phyloP scores from a whole-genome alignment of 78 protist species.

The Diacronema lutheri region DNA sequence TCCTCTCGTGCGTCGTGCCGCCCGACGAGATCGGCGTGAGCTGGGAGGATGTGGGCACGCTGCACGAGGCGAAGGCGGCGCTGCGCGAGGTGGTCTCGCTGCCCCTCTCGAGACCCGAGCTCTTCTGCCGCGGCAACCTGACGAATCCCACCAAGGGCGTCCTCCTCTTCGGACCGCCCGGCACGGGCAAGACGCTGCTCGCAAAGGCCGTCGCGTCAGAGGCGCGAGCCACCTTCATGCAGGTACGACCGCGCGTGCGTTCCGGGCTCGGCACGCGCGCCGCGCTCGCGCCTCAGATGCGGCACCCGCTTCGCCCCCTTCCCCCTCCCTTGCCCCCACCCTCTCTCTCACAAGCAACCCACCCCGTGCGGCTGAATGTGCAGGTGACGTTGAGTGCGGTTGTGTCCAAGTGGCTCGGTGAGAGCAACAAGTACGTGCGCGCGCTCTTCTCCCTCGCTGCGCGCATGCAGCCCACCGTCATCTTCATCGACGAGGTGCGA shows the following conservation, averaged over 20 bases:
- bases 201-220: conserved; percentile 94
- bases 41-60: conserved; percentile 41
- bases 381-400: no score
- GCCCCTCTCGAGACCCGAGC: conserved; percentile 70
- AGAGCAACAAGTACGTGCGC: conserved; percentile 85
- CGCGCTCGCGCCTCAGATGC: no score
- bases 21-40: no score
- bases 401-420: conserved; percentile 58
- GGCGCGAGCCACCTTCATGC: conserved; percentile 87
- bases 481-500: conserved; percentile 90
- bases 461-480: conserved; percentile 58
- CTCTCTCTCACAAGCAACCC: no score
- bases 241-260: conserved; percentile 75
- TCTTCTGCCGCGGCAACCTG: conserved; percentile 55
- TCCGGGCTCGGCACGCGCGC: no score
- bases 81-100: conserved; percentile 56
- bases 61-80: conserved; percentile 59
- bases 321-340: no score
- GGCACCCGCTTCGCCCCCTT: no score
- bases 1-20: no score
- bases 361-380: no score
- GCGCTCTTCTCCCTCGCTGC: conserved; percentile 83
- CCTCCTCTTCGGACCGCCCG: conserved; percentile 76
- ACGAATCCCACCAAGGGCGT: conserved; percentile 70
- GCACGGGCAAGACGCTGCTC: conserved; percentile 52